Evolutionary conservation across 2,329 filamentous ascomycete species (phyloP).

Genomic region (Colletotrichum simmondsii): DNA sequence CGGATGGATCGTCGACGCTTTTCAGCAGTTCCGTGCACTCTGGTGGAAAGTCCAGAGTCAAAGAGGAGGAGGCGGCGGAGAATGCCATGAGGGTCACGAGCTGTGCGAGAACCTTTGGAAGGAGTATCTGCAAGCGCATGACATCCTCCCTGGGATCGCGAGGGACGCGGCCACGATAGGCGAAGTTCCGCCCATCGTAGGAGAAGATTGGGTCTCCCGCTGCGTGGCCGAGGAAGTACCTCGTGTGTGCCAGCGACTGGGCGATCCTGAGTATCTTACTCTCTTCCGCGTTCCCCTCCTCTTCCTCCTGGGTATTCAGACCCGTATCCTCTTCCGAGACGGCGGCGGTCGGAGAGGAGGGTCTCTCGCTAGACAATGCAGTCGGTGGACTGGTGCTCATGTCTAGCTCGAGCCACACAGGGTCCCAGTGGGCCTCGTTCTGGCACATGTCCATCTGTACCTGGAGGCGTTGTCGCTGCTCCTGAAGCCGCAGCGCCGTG

Average conservation of each 20-base stretch:
- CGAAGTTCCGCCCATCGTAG: conserved; percentile 31
- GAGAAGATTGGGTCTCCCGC: conserved; percentile 43
- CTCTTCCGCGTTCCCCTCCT: not conserved
- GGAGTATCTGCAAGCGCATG: conserved; percentile 31
- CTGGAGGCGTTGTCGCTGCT: not conserved
- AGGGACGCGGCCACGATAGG: conserved; percentile 39
- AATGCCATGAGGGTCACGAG: conserved; percentile 36
- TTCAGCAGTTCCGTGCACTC: not conserved
- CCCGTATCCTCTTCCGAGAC: not conserved
- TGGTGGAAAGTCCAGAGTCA: not conserved
- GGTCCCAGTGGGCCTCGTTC: not conserved
- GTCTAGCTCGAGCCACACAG: not conserved
- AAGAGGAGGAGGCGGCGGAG: not conserved
- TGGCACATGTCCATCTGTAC: not conserved
- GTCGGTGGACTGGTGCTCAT: not conserved
- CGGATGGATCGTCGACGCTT: not conserved
- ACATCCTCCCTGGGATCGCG: conserved; percentile 35
- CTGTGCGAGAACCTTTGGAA: conserved; percentile 29
- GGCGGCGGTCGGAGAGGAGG: no score
- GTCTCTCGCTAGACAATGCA: not conserved
- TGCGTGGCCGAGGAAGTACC: conserved; percentile 38
- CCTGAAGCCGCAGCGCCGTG: conserved; percentile 2
- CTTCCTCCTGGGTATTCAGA: not conserved
- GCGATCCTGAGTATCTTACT: not conserved
- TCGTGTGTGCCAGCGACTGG: not conserved